These are phyloP conservation scores for Yamadazyma scolyti DNA, from an alignment of 805 yeast species.

Conservation along the genomic window DNA sequence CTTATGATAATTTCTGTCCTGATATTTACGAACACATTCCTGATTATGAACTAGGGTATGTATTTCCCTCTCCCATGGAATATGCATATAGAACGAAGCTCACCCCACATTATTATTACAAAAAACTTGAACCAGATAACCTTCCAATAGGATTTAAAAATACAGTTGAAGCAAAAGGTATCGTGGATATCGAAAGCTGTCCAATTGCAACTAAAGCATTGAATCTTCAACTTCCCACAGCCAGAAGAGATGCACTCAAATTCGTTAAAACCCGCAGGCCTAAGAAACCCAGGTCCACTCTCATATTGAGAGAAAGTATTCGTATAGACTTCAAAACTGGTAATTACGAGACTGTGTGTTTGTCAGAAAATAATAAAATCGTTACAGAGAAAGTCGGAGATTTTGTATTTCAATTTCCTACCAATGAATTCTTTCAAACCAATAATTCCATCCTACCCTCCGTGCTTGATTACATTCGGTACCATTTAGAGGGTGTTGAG, in stretches of 20 bases:
- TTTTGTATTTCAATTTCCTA: slow-evolving; percentile 33
- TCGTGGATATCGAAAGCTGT: slow-evolving; percentile 34
- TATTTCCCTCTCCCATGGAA: slow-evolving; percentile 34
- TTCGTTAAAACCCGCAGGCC: slow-evolving; percentile 5
- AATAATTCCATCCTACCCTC: slow-evolving; percentile 34
- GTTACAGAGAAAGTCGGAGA: slow-evolving; percentile 35
- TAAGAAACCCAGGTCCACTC: slow-evolving; percentile 6
- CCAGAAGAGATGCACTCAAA: slow-evolving; percentile 11
- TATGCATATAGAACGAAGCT: slow-evolving; percentile 37
- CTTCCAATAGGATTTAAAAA: slow-evolving; percentile 30
- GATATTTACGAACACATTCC: slow-evolving; percentile 9
- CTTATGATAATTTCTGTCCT: slow-evolving; percentile 34
- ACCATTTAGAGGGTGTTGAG: slow-evolving; percentile 12
- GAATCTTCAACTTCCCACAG: slow-evolving; percentile 19
- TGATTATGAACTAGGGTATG: slow-evolving; percentile 18
- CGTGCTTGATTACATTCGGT: slow-evolving; percentile 28
- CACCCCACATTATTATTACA: slow-evolving; percentile 34
- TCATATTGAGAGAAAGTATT: slow-evolving; percentile 32
- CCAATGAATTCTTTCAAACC: slow-evolving; percentile 39
- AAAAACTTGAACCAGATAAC: slow-evolving; percentile 4
- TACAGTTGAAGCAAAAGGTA: slow-evolving; percentile 16
- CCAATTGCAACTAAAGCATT: slow-evolving; percentile 31
- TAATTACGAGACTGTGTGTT: slow-evolving; percentile 19
- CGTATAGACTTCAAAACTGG: slow-evolving; percentile 28
- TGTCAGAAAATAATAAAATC: slow-evolving; percentile 21